Conservation (phyloP, 371 early-diverging fungal species). For the Amoeboaphelidium protococcarum region DNA sequence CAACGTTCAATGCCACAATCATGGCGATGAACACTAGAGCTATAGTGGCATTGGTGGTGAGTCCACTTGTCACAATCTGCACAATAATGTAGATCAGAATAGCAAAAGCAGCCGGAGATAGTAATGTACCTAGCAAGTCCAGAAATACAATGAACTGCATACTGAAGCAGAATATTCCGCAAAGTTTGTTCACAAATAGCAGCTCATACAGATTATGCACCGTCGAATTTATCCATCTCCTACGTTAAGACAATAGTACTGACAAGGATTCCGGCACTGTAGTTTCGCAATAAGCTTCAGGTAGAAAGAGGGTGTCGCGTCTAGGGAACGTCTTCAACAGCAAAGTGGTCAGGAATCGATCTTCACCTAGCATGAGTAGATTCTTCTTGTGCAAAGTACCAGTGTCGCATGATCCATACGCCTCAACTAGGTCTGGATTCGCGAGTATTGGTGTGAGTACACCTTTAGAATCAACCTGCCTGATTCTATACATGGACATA, state of each 20-base stretch:
- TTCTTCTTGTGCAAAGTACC: constrained; percentile 97
- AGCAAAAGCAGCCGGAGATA: constrained; percentile 75
- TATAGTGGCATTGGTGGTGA: constrained; percentile 14
- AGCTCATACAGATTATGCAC: constrained; percentile 59
- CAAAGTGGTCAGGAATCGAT: constrained; percentile 55
- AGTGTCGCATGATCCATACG: constrained; percentile 73
- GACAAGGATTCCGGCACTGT: constrained; percentile 70
- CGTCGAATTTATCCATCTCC: constrained; percentile 78
- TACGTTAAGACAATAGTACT: constrained; percentile 74
- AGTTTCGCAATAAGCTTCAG: constrained; percentile 35
- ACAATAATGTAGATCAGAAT: constrained; percentile 28
- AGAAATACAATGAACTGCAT: constrained; percentile 73
- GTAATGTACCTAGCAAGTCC: constrained; percentile 85
- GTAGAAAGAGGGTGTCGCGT: constrained; percentile 17
- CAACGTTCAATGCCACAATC: constrained; percentile 7
- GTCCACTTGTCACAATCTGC: constrained; percentile 15
- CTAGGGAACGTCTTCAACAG: constrained; percentile 21
- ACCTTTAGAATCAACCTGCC: no score
- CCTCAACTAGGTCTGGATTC: constrained; percentile 34
- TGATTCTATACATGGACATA: constrained; percentile 59
- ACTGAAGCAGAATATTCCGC: constrained; percentile 65
- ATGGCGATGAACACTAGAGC: neutral
- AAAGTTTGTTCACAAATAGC: constrained; percentile 44
- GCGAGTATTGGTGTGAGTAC: constrained; percentile 21
- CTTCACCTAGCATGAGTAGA: constrained; percentile 69